A percentile compares a stretch with the other conserved stretches of the same genome.
phyloP scores from a whole-genome alignment of 192 early-diverging fungal species.

The Entrophospora sp. region DNA sequence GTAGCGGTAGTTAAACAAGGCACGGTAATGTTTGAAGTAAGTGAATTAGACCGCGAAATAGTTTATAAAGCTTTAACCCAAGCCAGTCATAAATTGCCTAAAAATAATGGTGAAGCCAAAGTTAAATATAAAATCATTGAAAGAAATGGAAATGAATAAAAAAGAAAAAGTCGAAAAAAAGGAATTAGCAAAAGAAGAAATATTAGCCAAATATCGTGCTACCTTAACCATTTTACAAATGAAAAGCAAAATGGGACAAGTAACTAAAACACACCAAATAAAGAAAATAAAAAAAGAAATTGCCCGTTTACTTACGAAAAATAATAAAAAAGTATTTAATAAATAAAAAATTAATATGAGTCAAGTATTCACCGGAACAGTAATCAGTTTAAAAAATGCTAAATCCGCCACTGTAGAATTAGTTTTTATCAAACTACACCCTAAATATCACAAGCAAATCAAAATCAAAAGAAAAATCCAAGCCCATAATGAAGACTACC shows the following conservation, averaged over 20 bases:
- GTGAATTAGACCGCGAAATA: no score
- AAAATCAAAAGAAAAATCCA: background rate
- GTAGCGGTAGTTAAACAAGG: no score
- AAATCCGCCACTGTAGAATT: background rate
- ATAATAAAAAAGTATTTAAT: no score
- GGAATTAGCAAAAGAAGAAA: background rate
- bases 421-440: background rate
- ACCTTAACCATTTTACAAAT: background rate
- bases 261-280: background rate
- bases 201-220: background rate
- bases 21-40: no score
- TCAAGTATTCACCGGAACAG: background rate
- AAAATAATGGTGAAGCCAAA: no score
- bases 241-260: background rate
- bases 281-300: background rate
- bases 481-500: background rate
- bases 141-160: no score
- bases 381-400: background rate
- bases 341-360: background rate
- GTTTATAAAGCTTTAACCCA: no score
- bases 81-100: no score
- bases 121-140: background rate
- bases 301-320: background rate
- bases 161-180: no score
- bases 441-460: background rate